These are phyloP conservation scores for Nemania sp. DNA, from an alignment of 2,329 filamentous ascomycete species.

Conservation along the genomic window DNA sequence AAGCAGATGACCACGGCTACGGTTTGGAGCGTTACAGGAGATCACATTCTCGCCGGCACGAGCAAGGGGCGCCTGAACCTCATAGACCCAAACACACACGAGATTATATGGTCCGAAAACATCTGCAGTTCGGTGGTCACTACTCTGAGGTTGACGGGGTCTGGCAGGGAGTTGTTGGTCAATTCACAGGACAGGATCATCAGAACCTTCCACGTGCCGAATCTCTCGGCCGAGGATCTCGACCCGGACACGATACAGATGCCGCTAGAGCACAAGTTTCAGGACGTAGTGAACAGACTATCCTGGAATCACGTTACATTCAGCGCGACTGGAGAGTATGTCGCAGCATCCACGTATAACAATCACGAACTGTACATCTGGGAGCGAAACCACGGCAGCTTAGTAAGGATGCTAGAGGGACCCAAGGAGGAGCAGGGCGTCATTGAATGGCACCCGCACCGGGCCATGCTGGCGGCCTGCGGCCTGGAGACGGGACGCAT, in stretches of 20 bases:
- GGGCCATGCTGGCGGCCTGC: constrained; percentile 85
- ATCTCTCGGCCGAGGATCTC: constrained; percentile 69
- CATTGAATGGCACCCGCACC: constrained; percentile 94
- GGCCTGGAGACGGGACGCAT: constrained; percentile 91
- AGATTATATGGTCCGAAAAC: constrained; percentile 87
- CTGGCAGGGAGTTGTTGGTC: constrained; percentile 84
- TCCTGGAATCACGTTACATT: constrained; percentile 98
- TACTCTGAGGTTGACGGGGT: constrained; percentile 79
- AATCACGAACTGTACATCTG: constrained; percentile 99
- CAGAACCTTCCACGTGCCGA: constrained; percentile 86
- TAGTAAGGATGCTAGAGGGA: constrained; percentile 96
- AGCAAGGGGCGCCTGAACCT: constrained; percentile 97
- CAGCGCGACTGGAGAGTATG: constrained; percentile 91
- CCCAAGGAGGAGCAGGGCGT: constrained; percentile 95
- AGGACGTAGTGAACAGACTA: constrained; percentile 92
- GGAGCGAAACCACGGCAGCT: constrained; percentile 90
- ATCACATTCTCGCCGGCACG: constrained; percentile 89
- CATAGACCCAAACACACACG: constrained; percentile 78
- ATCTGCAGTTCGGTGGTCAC: constrained; percentile 88
- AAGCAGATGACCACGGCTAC: constrained; percentile 95
- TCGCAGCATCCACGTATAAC: constrained; percentile 95
- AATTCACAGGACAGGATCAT: constrained; percentile 96
- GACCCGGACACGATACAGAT: constrained; percentile 86
- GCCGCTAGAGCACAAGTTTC: constrained; percentile 95
- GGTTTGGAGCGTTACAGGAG: constrained; percentile 82